phyloP scores from a whole-genome alignment of 345 rosid species.

The Syzygium oleosum region DNA sequence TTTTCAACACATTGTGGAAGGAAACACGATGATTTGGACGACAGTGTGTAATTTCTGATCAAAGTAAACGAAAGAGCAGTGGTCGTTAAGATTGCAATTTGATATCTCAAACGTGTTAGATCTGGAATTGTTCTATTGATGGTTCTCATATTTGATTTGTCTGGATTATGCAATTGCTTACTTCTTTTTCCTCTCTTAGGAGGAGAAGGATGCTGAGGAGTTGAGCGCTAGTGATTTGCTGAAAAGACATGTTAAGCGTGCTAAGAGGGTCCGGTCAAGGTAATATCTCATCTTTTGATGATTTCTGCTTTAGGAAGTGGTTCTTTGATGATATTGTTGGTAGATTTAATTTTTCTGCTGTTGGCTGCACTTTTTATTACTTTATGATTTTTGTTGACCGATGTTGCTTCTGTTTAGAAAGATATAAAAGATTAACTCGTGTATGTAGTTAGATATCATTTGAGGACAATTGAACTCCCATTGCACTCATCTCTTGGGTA shows the following conservation, averaged over 20 bases:
- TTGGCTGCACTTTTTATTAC: background rate
- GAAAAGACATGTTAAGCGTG: slow-evolving; percentile 53
- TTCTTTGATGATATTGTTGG: background rate
- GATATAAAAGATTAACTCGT: background rate
- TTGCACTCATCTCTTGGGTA: background rate
- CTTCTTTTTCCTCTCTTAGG: slow-evolving; percentile 27
- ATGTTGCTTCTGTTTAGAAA: background rate
- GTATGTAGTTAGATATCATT: background rate
- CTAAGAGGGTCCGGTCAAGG: slow-evolving; percentile 73
- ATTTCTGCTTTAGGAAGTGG: background rate
- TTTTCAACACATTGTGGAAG: background rate
- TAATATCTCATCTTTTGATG: slow-evolving; percentile 17
- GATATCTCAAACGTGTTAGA: background rate
- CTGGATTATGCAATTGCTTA: background rate
- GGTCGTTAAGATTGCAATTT: background rate
- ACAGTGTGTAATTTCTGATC: background rate
- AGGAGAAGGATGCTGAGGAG: slow-evolving; percentile 39
- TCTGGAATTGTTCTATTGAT: background rate
- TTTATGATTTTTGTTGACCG: background rate
- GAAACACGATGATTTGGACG: background rate
- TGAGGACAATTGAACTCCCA: background rate
- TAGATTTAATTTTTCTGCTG: background rate
- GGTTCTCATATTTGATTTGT: background rate
- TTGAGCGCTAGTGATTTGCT: slow-evolving; percentile 60
- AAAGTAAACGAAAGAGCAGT: background rate